A percentile compares a stretch with the other conserved stretches of the same genome.
phyloP scores from a whole-genome alignment of 2,329 filamentous ascomycete species.

The Aureobasidium sp. region DNA sequence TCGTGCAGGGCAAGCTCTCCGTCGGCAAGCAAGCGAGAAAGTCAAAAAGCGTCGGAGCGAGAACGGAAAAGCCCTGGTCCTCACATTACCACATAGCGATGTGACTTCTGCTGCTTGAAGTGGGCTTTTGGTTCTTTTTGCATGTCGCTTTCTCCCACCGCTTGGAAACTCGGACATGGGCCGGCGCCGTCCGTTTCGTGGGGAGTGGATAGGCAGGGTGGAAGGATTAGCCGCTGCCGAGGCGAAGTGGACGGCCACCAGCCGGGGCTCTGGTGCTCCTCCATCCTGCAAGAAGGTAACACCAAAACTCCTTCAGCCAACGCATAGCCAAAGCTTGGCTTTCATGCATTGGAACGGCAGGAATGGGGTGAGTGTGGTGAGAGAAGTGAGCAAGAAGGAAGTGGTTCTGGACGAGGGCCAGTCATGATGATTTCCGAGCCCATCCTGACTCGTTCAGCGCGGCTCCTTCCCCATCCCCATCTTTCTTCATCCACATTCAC shows the following conservation, averaged over 20 bases:
- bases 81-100: background rate
- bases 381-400: background rate
- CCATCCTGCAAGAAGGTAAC: background rate
- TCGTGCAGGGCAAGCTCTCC: background rate
- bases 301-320: slow-evolving; percentile 6
- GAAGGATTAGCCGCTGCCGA: slow-evolving; percentile 1
- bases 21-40: slow-evolving; percentile 12
- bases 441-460: background rate
- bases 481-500: background rate
- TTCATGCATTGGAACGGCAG: background rate
- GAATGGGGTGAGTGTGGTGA: background rate
- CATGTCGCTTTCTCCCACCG: background rate
- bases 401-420: background rate
- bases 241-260: background rate
- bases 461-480: background rate
- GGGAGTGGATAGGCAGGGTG: background rate
- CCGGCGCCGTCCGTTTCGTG: background rate
- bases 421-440: background rate
- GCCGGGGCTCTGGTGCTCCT: background rate
- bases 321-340: slow-evolving; percentile 1
- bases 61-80: background rate
- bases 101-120: background rate
- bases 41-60: background rate
- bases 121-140: background rate
- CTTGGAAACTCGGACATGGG: background rate